A percentile compares a stretch with the other conserved stretches of the same genome.
Conservation (phyloP, 805 yeast species). For the Candida anglica region DNA sequence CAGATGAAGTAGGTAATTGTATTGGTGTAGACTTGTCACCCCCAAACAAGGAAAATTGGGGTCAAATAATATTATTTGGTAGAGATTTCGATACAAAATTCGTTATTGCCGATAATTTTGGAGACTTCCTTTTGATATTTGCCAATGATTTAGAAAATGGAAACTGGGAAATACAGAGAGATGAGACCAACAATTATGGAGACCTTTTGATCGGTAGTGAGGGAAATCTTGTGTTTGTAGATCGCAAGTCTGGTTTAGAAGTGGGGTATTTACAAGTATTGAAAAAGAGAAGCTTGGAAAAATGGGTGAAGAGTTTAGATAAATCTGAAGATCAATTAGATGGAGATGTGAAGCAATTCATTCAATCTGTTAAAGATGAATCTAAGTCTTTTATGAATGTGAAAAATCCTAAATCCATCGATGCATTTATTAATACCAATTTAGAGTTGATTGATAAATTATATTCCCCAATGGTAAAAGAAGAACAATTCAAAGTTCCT, state of each 20-base stretch:
- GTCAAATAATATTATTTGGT: slow-evolving; percentile 91
- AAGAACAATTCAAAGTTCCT: not conserved
- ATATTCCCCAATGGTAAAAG: slow-evolving; percentile 8
- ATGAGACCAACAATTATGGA: slow-evolving; percentile 40
- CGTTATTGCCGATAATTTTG: slow-evolving; percentile 84
- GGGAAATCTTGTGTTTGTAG: slow-evolving; percentile 69
- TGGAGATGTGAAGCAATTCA: slow-evolving; percentile 9
- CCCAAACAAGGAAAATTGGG: slow-evolving; percentile 64
- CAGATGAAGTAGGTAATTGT: slow-evolving; percentile 88
- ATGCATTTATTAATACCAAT: slow-evolving; percentile 27
- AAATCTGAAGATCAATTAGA: slow-evolving; percentile 11
- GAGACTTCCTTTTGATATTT: slow-evolving; percentile 75
- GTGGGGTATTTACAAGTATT: slow-evolving; percentile 38
- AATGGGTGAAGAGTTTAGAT: slow-evolving; percentile 28
- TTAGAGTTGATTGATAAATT: slow-evolving; percentile 19
- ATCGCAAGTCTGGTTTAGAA: slow-evolving; percentile 50
- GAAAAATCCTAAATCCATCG: slow-evolving; percentile 19
- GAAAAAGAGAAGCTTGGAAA: slow-evolving; percentile 25
- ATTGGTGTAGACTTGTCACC: slow-evolving; percentile 76
- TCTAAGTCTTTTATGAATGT: slow-evolving; percentile 16
- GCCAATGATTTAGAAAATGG: slow-evolving; percentile 88
- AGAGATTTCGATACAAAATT: slow-evolving; percentile 90
- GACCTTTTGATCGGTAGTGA: slow-evolving; percentile 67
- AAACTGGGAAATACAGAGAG: slow-evolving; percentile 65
- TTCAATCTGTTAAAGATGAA: slow-evolving; percentile 16